Conservation (phyloP, 495 filamentous ascomycete species). For the Penicillium flavigenum region DNA sequence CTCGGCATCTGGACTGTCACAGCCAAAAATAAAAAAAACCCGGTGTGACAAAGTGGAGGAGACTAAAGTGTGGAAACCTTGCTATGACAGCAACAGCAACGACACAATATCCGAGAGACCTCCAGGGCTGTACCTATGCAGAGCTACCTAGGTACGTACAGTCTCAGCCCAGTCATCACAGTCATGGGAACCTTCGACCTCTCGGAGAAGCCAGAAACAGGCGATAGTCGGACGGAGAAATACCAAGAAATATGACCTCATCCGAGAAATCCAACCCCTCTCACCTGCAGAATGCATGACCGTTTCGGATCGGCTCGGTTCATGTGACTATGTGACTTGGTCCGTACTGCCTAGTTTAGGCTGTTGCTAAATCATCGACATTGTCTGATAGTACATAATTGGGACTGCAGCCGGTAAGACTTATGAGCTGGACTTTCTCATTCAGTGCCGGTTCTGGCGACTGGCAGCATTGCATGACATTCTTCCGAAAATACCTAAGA, state of each 20-base stretch:
- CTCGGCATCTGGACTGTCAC: constrained; percentile 8
- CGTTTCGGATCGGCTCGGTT: constrained; percentile 17
- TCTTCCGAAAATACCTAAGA: constrained; percentile 4
- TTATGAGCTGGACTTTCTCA: background rate
- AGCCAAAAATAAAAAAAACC: background rate
- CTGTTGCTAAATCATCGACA: background rate
- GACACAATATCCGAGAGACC: background rate
- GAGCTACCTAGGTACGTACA: background rate
- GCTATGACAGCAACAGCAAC: constrained; percentile 10
- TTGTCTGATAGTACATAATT: background rate
- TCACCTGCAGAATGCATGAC: constrained; percentile 10
- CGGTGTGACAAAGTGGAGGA: constrained; percentile 8
- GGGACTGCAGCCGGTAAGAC: background rate
- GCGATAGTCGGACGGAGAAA: constrained; percentile 8
- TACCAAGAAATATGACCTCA: constrained; percentile 8
- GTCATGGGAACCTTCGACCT: background rate
- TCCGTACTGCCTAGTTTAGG: background rate
- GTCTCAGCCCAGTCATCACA: constrained; percentile 4
- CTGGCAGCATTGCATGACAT: constrained; percentile 5
- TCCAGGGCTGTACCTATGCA: background rate
- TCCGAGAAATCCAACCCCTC: background rate
- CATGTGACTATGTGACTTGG: constrained; percentile 14
- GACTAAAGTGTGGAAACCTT: constrained; percentile 4
- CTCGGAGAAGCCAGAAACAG: background rate
- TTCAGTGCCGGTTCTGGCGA: constrained; percentile 3